phyloP scores from a whole-genome alignment of 129 eudicot genomes.

The Smallanthus sonchifolius region DNA sequence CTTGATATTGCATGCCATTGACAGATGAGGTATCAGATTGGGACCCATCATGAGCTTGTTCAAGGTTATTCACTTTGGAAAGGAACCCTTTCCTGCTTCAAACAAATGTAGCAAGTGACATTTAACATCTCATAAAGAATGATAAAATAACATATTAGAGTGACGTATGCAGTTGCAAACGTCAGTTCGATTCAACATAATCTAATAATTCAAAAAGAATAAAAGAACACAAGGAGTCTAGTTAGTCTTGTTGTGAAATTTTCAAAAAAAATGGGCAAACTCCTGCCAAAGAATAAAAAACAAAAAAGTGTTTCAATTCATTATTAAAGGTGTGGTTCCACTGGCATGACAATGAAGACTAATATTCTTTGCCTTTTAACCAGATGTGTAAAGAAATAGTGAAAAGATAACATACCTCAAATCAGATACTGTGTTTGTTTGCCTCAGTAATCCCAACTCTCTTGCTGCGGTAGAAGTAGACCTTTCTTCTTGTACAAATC shows the following conservation, averaged over 20 bases:
- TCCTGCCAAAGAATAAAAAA: not conserved
- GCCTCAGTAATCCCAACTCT: constrained; percentile 76
- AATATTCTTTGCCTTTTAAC: not conserved
- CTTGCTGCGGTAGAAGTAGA: constrained; percentile 54
- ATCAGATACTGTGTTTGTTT: constrained; percentile 69
- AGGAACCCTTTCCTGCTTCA: constrained; percentile 80
- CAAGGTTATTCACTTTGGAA: constrained; percentile 45
- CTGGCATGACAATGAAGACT: constrained; percentile 11
- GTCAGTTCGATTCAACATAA: not conserved
- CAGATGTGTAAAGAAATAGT: not conserved
- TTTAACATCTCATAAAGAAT: not conserved
- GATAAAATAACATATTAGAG: not conserved
- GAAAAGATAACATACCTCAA: constrained; percentile 46
- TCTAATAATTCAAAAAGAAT: not conserved
- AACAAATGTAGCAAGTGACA: constrained; percentile 5
- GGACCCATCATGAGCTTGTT: constrained; percentile 27
- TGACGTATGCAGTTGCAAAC: not conserved
- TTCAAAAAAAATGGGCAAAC: not conserved
- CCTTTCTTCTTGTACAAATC: constrained; percentile 45
- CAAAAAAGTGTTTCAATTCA: not conserved
- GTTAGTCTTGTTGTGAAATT: not conserved
- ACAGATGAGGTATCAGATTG: constrained; percentile 38
- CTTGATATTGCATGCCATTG: constrained; percentile 28
- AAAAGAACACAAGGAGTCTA: not conserved
- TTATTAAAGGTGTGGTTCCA: not conserved